Conservation (phyloP, 371 early-diverging fungal species). For the Mortierella sp. region DNA sequence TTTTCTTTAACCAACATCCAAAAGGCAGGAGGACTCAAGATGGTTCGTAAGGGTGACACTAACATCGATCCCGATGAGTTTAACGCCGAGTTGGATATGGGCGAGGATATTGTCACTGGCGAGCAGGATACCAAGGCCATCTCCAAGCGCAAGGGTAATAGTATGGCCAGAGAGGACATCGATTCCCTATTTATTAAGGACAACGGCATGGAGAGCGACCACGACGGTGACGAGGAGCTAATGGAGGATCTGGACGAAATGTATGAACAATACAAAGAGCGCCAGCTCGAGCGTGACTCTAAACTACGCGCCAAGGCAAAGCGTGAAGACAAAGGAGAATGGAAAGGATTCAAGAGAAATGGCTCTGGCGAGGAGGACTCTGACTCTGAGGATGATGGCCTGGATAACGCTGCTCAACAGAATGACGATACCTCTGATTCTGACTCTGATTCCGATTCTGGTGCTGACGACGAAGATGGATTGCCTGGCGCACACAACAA, state of each 20-base stretch:
- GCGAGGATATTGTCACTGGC: conserved; percentile 53
- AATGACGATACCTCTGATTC: conserved; percentile 57
- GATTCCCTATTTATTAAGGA: conserved; percentile 62
- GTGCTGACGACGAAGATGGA: conserved; percentile 62
- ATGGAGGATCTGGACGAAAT: conserved; percentile 83
- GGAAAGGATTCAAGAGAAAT: conserved; percentile 72
- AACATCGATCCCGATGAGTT: conserved; percentile 58
- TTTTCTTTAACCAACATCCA: conserved; percentile 71
- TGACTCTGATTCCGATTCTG: conserved; percentile 62
- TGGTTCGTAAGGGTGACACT: conserved; percentile 70
- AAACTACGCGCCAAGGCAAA: conserved; percentile 77
- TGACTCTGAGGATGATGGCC: conserved; percentile 58
- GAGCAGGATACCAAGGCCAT: conserved; percentile 54
- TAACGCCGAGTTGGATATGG: conserved; percentile 57
- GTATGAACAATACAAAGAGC: conserved; percentile 78
- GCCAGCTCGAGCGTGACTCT: conserved; percentile 80
- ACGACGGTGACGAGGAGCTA: conserved; percentile 63
- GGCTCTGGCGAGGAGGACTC: conserved; percentile 61
- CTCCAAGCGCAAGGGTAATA: conserved; percentile 54
- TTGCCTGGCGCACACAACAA: conserved; percentile 43
- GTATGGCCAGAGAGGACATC: conserved; percentile 64
- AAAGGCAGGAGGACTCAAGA: conserved; percentile 63
- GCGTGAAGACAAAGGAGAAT: conserved; percentile 76
- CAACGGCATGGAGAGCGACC: conserved; percentile 56
- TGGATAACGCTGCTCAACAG: conserved; percentile 46